A percentile compares a stretch with the other conserved stretches of the same genome.
These are phyloP conservation scores for Melampsora americana DNA, from an alignment of 1,284 basidiomycete species.

Conservation along the genomic window DNA sequence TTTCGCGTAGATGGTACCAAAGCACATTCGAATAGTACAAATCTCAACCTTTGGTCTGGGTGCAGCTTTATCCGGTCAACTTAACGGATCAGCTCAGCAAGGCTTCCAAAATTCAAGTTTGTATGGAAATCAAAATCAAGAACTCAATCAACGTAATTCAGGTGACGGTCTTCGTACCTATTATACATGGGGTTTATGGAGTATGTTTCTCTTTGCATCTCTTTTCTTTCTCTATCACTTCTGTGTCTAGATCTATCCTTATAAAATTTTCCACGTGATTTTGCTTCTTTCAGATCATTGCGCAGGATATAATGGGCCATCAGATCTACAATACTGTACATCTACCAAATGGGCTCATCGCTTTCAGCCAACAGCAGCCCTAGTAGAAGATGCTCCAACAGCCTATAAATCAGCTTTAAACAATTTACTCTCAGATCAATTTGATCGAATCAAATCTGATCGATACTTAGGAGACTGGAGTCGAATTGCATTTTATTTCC, in stretches of 20 bases:
- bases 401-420: not conserved
- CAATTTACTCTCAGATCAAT: slow-evolving; percentile 12
- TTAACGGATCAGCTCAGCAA: not conserved
- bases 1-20: slow-evolving; percentile 31
- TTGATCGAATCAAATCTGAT: slow-evolving; percentile 12
- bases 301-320: slow-evolving; percentile 16
- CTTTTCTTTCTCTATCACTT: not conserved
- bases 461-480: slow-evolving; percentile 1
- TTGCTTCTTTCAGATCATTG: slow-evolving; percentile 16
- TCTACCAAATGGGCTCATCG: slow-evolving; percentile 6
- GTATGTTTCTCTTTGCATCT: not conserved
- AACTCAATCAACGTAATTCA: not conserved
- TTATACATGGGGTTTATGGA: slow-evolving; percentile 43
- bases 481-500: slow-evolving; percentile 36
- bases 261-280: not conserved
- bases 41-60: slow-evolving; percentile 25
- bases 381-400: slow-evolving; percentile 19
- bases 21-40: slow-evolving; percentile 18
- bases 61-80: not conserved
- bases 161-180: slow-evolving; percentile 27
- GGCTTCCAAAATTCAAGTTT: not conserved
- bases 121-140: slow-evolving; percentile 20
- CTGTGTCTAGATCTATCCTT: not conserved
- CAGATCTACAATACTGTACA: slow-evolving; percentile 38
- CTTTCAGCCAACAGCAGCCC: slow-evolving; percentile 17